These are phyloP conservation scores for Populus davidiana DNA, from an alignment of 345 rosid species.

Conservation along the genomic window DNA sequence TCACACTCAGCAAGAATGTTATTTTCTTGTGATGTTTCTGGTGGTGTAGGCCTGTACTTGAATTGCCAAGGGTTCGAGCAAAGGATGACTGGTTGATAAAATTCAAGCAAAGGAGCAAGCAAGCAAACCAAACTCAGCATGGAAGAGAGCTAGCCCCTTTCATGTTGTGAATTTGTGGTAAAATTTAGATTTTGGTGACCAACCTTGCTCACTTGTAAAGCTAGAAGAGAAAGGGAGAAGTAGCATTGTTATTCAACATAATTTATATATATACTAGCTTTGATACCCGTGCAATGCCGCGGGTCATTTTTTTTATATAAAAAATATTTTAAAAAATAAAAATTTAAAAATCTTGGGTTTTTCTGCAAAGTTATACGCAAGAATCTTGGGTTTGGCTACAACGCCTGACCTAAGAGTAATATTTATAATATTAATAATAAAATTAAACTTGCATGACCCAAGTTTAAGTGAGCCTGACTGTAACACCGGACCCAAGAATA, in stretches of 20 bases:
- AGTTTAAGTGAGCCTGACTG: too few relatives aligned
- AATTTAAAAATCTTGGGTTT: too few relatives aligned
- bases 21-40: constrained; percentile 21
- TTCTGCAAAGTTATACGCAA: too few relatives aligned
- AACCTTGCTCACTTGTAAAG: constrained; percentile 12
- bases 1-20: constrained; percentile 43
- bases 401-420: too few relatives aligned
- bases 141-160: constrained; percentile 14
- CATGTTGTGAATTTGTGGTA: neutral
- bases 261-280: too few relatives aligned
- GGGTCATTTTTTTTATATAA: too few relatives aligned
- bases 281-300: too few relatives aligned
- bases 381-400: too few relatives aligned
- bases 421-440: too few relatives aligned
- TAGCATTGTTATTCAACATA: neutral
- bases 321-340: too few relatives aligned
- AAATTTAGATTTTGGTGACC: neutral
- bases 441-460: too few relatives aligned
- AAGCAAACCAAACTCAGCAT: constrained; percentile 1
- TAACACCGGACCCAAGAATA: too few relatives aligned
- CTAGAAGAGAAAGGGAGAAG: neutral
- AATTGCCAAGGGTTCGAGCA: constrained; percentile 33
- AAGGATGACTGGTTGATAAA: constrained; percentile 24
- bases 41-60: constrained; percentile 8
- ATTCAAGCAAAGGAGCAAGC: constrained; percentile 10